Base-by-base conservation (phyloP, 805 yeast genomes). In the Jamesozyma piceae region DNA sequence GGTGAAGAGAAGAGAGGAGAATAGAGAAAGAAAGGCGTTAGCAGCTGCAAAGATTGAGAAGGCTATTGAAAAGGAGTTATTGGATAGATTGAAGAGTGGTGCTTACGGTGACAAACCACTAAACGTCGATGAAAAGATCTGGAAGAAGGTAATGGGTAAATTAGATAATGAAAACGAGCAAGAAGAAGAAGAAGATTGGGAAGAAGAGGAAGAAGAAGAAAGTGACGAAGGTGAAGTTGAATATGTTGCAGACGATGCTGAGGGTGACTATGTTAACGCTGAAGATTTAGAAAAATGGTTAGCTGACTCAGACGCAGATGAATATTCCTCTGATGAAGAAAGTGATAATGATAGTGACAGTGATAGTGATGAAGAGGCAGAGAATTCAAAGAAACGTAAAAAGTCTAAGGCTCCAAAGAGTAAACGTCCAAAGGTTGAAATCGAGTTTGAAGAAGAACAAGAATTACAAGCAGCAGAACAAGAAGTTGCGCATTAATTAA, bases 51-150 rank as follows among this genome's bases (percentile, higher is more conserved):
- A 84, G 71, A 86, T 92, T 53, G 98, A 92, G 63, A 87, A 86
- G 67, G 88, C 95, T 13, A 92, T 92, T 53, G 98, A 92, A 66
- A 87, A 87, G 67, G 98, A 92, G 65, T 74, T 92, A 51, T 72
- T 92, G 58, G 96, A 89, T 42, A 80, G 98, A 65, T 75, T 92
- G 58, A 92, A 92, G 78, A 80, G 90, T 58, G 98, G 98, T 47
- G 97, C 97, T 2, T 92, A 92, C 61, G 98, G 98, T 51, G 97
- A 92, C 60, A 86, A 90, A 64, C 98, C 98, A 43, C 72, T 92
- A 60, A 92, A 92, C 58, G 97, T 92, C 30, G 97, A 92, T 56
- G 96, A 90, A 58, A 81, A 81, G 66, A 78, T 92, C 46, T 92
- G 98, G 98, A 82, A 82, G 74, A 85, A 80, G 69, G 94, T 92